A percentile compares a stretch with the other conserved stretches of the same genome.
Conservation (phyloP, 306 rosid genomes). For the Pyrus betulifolia region DNA sequence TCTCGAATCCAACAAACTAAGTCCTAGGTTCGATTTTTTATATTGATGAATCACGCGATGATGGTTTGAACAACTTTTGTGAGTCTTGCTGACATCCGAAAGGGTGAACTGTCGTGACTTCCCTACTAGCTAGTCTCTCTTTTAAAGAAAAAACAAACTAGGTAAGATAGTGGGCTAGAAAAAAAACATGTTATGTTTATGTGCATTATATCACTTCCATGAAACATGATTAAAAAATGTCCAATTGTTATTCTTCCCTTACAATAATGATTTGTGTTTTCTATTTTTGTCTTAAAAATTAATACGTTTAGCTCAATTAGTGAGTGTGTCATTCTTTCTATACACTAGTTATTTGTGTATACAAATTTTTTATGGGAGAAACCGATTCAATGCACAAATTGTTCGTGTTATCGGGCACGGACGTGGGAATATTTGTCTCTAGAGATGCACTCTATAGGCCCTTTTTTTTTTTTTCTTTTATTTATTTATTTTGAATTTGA, state of each 20-base stretch:
- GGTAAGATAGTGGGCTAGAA: not conserved
- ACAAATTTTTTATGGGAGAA: not conserved
- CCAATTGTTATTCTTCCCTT: not conserved
- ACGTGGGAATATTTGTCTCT: not conserved
- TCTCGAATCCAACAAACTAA: not conserved
- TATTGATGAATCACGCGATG: too few species aligned
- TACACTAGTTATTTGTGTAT: not conserved
- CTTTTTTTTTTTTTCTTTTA: too few species aligned
- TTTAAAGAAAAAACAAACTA: not conserved
- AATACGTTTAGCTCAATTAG: not conserved
- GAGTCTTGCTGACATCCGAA: too few species aligned
- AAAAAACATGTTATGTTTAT: not conserved
- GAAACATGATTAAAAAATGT: not conserved
- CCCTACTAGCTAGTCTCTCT: too few species aligned
- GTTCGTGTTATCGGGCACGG: not conserved
- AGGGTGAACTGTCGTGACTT: too few species aligned
- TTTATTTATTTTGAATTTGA: too few species aligned
- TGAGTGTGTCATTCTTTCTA: not conserved
- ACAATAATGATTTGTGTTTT: not conserved
- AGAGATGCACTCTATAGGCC: not conserved
- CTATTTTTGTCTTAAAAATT: not conserved
- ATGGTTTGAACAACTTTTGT: fast-evolving
- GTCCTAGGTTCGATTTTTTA: too few species aligned
- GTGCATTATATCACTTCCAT: not conserved
- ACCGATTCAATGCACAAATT: not conserved